Base-by-base conservation (phyloP, 2,329 filamentous ascomycete species). In the Didymella sp. region DNA sequence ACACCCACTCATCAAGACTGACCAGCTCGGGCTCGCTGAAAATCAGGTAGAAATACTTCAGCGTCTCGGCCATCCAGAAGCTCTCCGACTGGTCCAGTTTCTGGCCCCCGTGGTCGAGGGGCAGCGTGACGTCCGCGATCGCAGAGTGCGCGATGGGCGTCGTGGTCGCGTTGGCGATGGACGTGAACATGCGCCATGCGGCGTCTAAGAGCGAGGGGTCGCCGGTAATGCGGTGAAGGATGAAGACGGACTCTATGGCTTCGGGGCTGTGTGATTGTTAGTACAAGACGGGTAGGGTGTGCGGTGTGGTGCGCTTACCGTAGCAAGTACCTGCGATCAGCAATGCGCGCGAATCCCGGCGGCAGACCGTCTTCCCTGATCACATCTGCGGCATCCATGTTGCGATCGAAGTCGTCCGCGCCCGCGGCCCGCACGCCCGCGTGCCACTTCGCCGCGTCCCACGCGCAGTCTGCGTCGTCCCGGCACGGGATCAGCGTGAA, bases 31-130 rank as follows among this genome's bases (percentile, higher is more conserved):
- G 87, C 53, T 87, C 83, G 21, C 86, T 86, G 73, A 90, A 96
- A 46, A 96, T 81, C 54, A 96, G 76, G 73, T 92, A 96, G 64
- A 95, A 96, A 72, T 96, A 96, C 80, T 96, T 97, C 66, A 96
- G 80, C 37, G 92, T 96, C 81, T 96, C 92, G 3, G 90, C 90
- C 59, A 92, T 81, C 91, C 92, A 96, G 76, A 96, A 96, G 70
- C 89, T 93, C 79, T 96, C 73, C 41, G 73, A 76, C 43, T 67
- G 58, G 31, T 76, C 72, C 1, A 73, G 43, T 51, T 73, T 74
- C 47, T 68, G 64, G 1, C 67, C 67, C 27, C 53, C 58, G 38
- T 68, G 60, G 1, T 57, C 64, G 7, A 68, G 38, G 1, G 66
- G 64, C 17, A 81, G 73, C 1, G 75, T 82, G 1, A 93, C 88